Evolutionary conservation across 1,284 basidiomycete genomes (phyloP), one percentile per base, ranked within the genome.

Genomic region (Marasmius oreades): DNA sequence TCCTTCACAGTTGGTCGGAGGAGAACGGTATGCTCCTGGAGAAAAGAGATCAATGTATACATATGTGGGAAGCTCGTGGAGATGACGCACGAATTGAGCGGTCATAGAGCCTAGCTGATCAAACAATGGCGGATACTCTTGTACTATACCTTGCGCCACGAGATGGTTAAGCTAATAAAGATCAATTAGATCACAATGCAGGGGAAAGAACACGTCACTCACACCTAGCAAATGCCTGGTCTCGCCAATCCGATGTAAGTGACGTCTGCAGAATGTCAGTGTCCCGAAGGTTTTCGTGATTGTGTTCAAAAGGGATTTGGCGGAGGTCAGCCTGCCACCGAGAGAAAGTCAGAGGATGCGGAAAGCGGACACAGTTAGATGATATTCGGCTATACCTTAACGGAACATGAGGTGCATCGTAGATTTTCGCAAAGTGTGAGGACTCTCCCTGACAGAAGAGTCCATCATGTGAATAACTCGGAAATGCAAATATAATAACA

Each of bases 211-310:
- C 24, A 23, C 28, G 39, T 11, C 36, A 76, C 90, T 66, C 63
- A 96, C 92, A 52, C 92, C 97, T 28, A 98, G 78, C 34, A 98
- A 77, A 69, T 99, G 97, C 72, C 92, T 93, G 75, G 86, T 93
- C 77, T 98, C 95, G 16, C 97, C 97, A 2, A 81, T 75, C 24
- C 93, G 85, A 64, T 97, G 97, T 31, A 99, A 82, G 71, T 99
- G 99, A 56, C 96, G 79, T 60, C 96, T 80, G 71, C 96, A 98
- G 75, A 94, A 99, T 3, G 96, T 95, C 58, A 99, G 74, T 3
- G 95, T 95, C 48, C 94, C 95, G 72, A 99, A 99, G 72, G 93
- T 88, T 71, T 86, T 90, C 68, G 93, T 90, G 74, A 99, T 98
- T 3, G 88, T 86, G 64, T 88, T 90, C 36, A 99, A 78, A 44